A percentile compares a stretch with the other conserved stretches of the same genome.
These are phyloP conservation scores for Capronia americana DNA, from an alignment of 2,329 filamentous ascomycete genomes.

Conservation along the genomic window DNA sequence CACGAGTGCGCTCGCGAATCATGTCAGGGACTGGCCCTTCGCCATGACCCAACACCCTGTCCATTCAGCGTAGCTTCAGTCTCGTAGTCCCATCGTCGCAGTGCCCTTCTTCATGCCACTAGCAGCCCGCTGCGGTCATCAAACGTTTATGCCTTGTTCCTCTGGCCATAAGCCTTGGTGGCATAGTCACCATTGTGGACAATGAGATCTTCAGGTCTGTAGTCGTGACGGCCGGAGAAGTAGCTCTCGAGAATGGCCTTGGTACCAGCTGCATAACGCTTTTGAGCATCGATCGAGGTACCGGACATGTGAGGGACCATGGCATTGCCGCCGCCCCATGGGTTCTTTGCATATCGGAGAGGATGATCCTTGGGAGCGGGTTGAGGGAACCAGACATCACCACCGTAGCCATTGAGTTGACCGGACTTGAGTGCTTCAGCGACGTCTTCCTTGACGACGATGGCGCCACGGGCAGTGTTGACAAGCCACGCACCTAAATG, in stretches of 20 bases:
- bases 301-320: slow-evolving; percentile 99
- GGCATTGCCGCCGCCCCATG: slow-evolving; percentile 95
- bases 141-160: slow-evolving; percentile 45
- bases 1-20: not conserved
- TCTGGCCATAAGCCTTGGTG: slow-evolving; percentile 89
- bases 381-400: slow-evolving; percentile 86
- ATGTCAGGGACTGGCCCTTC: not conserved
- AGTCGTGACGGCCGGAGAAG: slow-evolving; percentile 85
- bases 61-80: not conserved
- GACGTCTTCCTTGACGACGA: slow-evolving; percentile 99
- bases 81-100: not conserved
- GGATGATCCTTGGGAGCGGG: slow-evolving; percentile 92
- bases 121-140: not conserved
- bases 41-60: not conserved
- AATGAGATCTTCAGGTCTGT: slow-evolving; percentile 88
- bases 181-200: slow-evolving; percentile 89
- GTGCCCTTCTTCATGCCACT: slow-evolving; percentile 1
- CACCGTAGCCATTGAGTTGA: slow-evolving; percentile 65
- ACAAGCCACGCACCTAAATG: slow-evolving; percentile 87
- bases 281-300: slow-evolving; percentile 97
- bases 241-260: slow-evolving; percentile 93
- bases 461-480: slow-evolving; percentile 98
- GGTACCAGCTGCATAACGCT: slow-evolving; percentile 83
- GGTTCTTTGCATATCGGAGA: slow-evolving; percentile 90
- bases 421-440: slow-evolving; percentile 90